phyloP scores from a whole-genome alignment of 2,329 filamentous ascomycete genomes.

The Colletotrichum shisoi region DNA sequence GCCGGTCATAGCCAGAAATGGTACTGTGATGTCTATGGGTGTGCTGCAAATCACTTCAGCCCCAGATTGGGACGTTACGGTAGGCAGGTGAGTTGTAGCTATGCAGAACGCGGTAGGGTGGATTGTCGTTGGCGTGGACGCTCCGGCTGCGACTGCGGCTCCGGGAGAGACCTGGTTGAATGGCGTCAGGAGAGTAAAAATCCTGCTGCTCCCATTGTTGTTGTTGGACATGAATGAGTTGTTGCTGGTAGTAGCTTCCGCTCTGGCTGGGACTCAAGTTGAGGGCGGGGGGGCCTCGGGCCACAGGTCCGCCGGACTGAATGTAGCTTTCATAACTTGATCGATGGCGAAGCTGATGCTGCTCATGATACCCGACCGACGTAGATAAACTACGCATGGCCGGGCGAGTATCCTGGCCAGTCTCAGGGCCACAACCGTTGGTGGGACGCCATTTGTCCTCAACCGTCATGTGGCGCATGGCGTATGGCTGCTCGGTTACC shows the following conservation, averaged over 20 bases:
- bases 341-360: constrained; percentile 46
- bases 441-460: constrained; percentile 21
- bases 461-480: constrained; percentile 27
- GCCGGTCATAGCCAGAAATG: constrained; percentile 39
- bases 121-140: constrained; percentile 40
- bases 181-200: constrained; percentile 42
- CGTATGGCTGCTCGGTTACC: constrained; percentile 26
- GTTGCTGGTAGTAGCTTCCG: constrained; percentile 37
- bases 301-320: constrained; percentile 39
- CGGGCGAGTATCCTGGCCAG: not conserved
- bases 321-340: constrained; percentile 47
- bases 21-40: not conserved
- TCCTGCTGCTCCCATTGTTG: constrained; percentile 46
- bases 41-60: constrained; percentile 45
- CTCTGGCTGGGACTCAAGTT: constrained; percentile 26
- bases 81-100: constrained; percentile 68
- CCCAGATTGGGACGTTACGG: constrained; percentile 63
- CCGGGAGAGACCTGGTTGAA: constrained; percentile 45
- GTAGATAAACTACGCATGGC: constrained; percentile 21
- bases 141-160: constrained; percentile 30
- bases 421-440: not conserved
- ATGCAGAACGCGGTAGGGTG: constrained; percentile 63
- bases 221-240: constrained; percentile 35
- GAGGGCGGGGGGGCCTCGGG: constrained; percentile 27
- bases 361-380: constrained; percentile 21